These are phyloP conservation scores for Ceratocystis ficicola DNA, from an alignment of 2,329 filamentous ascomycete genomes.

Conservation along the genomic window DNA sequence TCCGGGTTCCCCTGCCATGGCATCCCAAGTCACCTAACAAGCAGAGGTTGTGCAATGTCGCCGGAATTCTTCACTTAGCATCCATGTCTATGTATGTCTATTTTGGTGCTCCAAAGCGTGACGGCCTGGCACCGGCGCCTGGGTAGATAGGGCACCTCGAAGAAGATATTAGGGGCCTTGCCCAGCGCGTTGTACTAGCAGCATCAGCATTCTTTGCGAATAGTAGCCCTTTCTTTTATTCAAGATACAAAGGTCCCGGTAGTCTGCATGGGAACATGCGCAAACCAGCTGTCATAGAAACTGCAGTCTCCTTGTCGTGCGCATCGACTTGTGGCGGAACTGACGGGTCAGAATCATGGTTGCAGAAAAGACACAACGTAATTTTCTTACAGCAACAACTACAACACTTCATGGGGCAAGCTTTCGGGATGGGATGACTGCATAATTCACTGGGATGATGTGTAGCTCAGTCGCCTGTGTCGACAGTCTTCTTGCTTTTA, in stretches of 20 bases:
- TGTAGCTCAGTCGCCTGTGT: no score
- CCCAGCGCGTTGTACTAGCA: conserved; percentile 30
- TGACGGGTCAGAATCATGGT: not conserved
- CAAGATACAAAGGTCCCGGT: conserved; percentile 18
- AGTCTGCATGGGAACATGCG: conserved; percentile 34
- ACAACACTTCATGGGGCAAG: conserved; percentile 35
- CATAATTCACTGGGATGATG: no score
- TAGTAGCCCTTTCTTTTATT: conserved; percentile 34
- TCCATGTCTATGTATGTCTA: conserved; percentile 32
- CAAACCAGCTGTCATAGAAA: conserved; percentile 32
- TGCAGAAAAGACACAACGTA: not conserved
- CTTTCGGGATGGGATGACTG: conserved; percentile 30
- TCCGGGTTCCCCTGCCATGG: conserved; percentile 30
- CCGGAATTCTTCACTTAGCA: conserved; percentile 23
- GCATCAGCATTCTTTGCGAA: conserved; percentile 38
- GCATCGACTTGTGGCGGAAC: conserved; percentile 12
- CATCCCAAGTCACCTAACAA: conserved; percentile 35
- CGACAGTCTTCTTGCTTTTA: no score
- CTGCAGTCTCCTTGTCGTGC: conserved; percentile 32
- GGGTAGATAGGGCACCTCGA: conserved; percentile 19
- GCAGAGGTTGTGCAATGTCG: conserved; percentile 34
- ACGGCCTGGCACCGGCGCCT: conserved; percentile 23
- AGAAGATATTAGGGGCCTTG: conserved; percentile 14
- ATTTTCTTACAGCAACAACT: conserved; percentile 30
- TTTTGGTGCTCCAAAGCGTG: conserved; percentile 27